Evolutionary conservation across 2,329 filamentous ascomycete species (phyloP).

Genomic region (Penicillium sp.): DNA sequence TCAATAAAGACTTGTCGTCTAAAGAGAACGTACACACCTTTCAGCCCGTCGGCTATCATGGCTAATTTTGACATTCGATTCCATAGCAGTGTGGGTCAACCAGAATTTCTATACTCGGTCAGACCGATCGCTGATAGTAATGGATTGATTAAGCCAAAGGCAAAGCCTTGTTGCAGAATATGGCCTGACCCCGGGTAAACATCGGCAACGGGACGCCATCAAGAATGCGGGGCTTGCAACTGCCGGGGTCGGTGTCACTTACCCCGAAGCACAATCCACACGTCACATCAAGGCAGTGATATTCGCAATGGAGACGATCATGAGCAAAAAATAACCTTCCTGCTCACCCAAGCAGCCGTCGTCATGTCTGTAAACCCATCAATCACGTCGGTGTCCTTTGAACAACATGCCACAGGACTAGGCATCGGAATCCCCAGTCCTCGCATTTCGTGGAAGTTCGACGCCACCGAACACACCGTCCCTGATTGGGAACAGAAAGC

Average conservation of each 20-base stretch:
- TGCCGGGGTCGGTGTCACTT: background rate
- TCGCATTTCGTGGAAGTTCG: conserved; percentile 31
- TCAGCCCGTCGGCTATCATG: background rate
- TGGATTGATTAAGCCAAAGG: no score
- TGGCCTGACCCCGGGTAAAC: background rate
- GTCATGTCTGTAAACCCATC: conserved; percentile 9
- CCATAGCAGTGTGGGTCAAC: background rate
- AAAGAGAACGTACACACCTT: background rate
- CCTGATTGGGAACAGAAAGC: conserved; percentile 26
- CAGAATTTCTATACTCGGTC: no score
- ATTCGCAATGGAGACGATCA: background rate
- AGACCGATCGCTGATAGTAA: no score
- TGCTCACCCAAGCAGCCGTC: background rate
- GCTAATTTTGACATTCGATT: background rate
- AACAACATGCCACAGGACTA: conserved; percentile 23
- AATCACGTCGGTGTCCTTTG: conserved; percentile 11
- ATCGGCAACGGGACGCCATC: background rate
- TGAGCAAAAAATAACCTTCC: no score
- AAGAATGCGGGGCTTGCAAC: background rate
- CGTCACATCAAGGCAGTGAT: background rate
- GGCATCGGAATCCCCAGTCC: conserved; percentile 22
- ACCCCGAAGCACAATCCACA: background rate
- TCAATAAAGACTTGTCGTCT: no score
- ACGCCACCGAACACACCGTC: conserved; percentile 4
- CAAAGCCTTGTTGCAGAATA: no score